Conservation (phyloP, 1,284 basidiomycete species). For the Leccinum fallax region DNA sequence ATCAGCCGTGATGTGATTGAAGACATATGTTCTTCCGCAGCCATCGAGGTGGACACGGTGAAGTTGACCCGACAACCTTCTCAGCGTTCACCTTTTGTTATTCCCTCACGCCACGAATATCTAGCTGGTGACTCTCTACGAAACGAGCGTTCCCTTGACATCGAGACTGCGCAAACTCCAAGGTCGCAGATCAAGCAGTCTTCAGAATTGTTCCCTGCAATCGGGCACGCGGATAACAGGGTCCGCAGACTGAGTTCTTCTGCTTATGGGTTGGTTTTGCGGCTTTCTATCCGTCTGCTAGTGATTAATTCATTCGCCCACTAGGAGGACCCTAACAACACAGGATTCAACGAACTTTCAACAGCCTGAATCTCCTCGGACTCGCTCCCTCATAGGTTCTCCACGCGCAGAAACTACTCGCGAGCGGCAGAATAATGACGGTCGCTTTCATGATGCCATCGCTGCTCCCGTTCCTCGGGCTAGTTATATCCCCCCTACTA, state of each 20-base stretch:
- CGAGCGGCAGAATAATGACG: background rate
- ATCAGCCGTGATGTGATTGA: constrained; percentile 22
- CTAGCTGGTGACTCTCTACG: background rate
- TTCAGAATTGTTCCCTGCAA: background rate
- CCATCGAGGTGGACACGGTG: background rate
- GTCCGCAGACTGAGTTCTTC: constrained; percentile 1
- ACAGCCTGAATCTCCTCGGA: constrained; percentile 2
- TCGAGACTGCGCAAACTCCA: background rate
- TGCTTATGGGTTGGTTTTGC: constrained; percentile 13
- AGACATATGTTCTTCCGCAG: constrained; percentile 14
- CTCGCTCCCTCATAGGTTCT: constrained; percentile 3
- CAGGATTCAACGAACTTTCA: background rate
- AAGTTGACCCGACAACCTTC: background rate
- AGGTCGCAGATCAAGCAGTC: background rate
- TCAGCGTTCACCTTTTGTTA: background rate
- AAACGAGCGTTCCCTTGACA: background rate
- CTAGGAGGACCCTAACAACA: constrained; percentile 3
- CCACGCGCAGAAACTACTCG: constrained; percentile 2
- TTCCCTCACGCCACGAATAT: background rate
- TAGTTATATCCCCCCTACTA: constrained; percentile 22
- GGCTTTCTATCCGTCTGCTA: background rate
- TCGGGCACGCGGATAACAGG: background rate
- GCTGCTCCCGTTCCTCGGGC: constrained; percentile 3
- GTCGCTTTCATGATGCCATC: background rate
- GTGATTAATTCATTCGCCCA: constrained; percentile 3